Base-by-base conservation (phyloP, 2,329 filamentous ascomycete genomes). In the Penicillium digitatum region DNA sequence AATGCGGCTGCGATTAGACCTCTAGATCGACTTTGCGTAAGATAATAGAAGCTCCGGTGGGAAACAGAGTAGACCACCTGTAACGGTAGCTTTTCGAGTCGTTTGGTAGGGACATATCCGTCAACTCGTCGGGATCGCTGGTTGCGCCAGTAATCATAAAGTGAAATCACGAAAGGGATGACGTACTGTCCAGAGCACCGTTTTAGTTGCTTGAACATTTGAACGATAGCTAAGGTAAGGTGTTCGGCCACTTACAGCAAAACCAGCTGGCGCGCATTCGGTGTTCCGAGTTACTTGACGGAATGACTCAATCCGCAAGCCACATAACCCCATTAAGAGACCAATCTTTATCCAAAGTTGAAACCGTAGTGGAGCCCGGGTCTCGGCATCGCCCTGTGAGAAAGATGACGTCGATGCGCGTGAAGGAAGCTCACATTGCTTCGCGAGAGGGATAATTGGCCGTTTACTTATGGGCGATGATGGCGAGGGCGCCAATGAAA, bases 231-330 rank as follows among this genome's bases (percentile, higher is more conserved):
- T 11, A n/a, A 27, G 14, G 14, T 20, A 11, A 27, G 14, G 14
- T 20, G 10, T 18, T 24, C 31, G 2, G 31, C 40, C 20, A 60
- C 71, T 66, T 67, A 74, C 72, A 49, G 67, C 53, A 61, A 68
- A 70, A 57, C 68, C 70, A 32, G 63, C 43, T 22, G 62, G 66
- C 20, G 73, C 68, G 62, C 79, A 82, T 66, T 81, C 75, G 12
- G 69, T 69, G 44, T 76, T 72, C 24, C 66, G 59, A 11, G 76
- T 66, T 4, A 77, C 66, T 48, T 71, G 69, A 35, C 76, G 73
- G 54, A 75, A 72, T 5, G 79, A 51, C 38, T 65, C 66, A 50
- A 62, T 55, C 50, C 57, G 59, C 24, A 62, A 35, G 24, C 52
- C 48, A 42, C 54, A 51, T 10, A 61, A 26, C 1, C 11, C 43